phyloP scores from a whole-genome alignment of 768 basidiomycete species.

The Austroboletus festivus region DNA sequence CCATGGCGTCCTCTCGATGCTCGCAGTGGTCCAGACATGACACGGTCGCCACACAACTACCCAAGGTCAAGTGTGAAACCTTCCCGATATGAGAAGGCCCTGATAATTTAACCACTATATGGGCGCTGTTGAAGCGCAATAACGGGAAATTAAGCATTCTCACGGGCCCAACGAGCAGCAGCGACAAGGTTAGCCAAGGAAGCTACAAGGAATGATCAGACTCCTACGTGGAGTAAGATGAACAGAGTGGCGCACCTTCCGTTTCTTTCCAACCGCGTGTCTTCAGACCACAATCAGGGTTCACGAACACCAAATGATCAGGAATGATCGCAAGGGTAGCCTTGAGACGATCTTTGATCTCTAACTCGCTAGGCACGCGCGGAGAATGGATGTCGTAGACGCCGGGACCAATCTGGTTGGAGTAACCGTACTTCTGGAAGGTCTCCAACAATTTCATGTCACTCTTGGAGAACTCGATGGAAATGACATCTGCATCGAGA shows the following conservation, averaged over 20 bases:
- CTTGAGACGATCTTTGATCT: conserved; percentile 91
- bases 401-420: conserved; percentile 96
- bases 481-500: conserved; percentile 98
- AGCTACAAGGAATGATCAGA: conserved; percentile 35
- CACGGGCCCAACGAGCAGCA: conserved; percentile 92
- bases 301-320: conserved; percentile 80
- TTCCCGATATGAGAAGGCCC: conserved; percentile 24
- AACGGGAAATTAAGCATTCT: conserved; percentile 58
- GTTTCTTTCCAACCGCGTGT: conserved; percentile 99
- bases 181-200: conserved; percentile 83
- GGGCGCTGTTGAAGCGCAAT: conserved; percentile 92
- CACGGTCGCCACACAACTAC: conserved; percentile 45
- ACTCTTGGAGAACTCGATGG: conserved; percentile 96
- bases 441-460: conserved; percentile 96
- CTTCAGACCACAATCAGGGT: conserved; percentile 98
- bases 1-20: conserved; percentile 13
- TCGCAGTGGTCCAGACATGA: conserved; percentile 23
- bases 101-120: conserved; percentile 61
- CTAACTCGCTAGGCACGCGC: conserved; percentile 89
- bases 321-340: conserved; percentile 82
- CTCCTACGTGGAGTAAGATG: background rate
- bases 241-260: conserved; percentile 47
- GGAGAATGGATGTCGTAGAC: conserved; percentile 99
- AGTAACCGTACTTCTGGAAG: conserved; percentile 94
- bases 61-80: conserved; percentile 49